A percentile compares a stretch with the other conserved stretches of the same genome.
phyloP scores from a whole-genome alignment of 768 basidiomycete genomes.

The Fomitopsis serialis region DNA sequence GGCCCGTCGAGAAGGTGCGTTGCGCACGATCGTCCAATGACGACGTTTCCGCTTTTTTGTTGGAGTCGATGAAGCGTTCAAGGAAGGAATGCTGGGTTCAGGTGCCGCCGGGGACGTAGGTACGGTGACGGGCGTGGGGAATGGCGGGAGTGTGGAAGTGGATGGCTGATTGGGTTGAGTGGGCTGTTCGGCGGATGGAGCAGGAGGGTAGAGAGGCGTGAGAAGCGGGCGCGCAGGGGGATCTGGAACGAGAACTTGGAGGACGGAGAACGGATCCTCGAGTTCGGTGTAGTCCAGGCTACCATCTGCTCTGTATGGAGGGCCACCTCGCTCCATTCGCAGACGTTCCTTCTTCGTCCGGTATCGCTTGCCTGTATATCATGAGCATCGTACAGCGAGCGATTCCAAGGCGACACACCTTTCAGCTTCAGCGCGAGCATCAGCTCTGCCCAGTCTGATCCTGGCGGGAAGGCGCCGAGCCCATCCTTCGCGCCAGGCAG shows the following conservation, averaged over 20 bases:
- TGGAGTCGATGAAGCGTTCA: neutral
- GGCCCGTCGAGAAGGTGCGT: conserved; percentile 37
- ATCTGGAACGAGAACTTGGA: conserved; percentile 60
- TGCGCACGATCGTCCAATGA: conserved; percentile 61
- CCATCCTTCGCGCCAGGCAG: conserved; percentile 77
- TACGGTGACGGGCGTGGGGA: conserved; percentile 5
- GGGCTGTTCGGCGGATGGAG: conserved; percentile 20
- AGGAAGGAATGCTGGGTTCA: neutral
- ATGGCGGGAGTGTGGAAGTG: conserved; percentile 8
- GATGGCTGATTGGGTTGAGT: conserved; percentile 20
- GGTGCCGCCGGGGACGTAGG: conserved; percentile 6
- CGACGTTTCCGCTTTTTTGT: conserved; percentile 31
- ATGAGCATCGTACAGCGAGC: too few species aligned
- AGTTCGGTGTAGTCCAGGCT: conserved; percentile 73
- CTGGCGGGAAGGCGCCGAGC: conserved; percentile 63
- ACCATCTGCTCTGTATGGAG: conserved; percentile 67
- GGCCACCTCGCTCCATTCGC: conserved; percentile 72
- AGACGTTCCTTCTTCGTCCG: conserved; percentile 78
- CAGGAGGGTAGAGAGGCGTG: conserved; percentile 49
- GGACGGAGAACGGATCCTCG: conserved; percentile 72
- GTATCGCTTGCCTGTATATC: conserved; percentile 79
- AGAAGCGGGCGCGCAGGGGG: conserved; percentile 49
- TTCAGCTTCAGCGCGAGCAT: conserved; percentile 75
- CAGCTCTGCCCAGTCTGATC: conserved; percentile 64
- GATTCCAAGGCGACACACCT: conserved; percentile 34